Evolutionary conservation across 2,329 filamentous ascomycete species (phyloP), one percentile per base, ranked within the genome.

Genomic region (Aaosphaeria arxii): DNA sequence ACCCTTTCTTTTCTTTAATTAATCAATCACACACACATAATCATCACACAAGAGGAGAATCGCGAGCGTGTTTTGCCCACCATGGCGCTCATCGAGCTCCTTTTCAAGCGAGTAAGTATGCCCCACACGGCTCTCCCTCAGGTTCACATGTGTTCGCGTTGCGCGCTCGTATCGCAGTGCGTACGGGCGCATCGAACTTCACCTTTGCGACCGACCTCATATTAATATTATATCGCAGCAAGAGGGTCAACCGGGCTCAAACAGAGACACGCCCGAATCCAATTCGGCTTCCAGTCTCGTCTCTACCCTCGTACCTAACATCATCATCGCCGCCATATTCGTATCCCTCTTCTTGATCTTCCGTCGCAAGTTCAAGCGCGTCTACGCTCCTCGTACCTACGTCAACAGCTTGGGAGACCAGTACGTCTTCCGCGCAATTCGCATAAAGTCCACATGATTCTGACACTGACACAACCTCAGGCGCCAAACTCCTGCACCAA

Each of bases 351-450:
- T 77, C 64, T 55, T 77, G 36, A 53, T 77, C 43, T 66, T 75
- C 40, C 66, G 75, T 39, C 66, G 64, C 46, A 64, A 62, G 44
- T 76, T 75, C 56, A 70, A 69, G 29, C 63, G 74, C 32, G 64
- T 74, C 44, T 77, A 77, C 55, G 64, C 69, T 42, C 74, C 74
- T 7, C 66, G 74, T 47, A 75, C 74, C n/a, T 76, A 76, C 55
- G 59, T 77, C 32, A 63, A 72, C 46, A 74, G 69, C 43, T 53
- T 77, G 45, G 68, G 69, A 31, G 52, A 64, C 28, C 57, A 70
- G 56, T 63, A 52, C 40, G 50, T 31, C 31, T 40, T 28, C 7
- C 39, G 9, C 39, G 7, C n/a, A 36, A 36, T 36, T 36, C 33
- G 7, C 33, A 9, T 9, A 36, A 9, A n/a, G n/a, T 36, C 7